phyloP scores from a whole-genome alignment of 305 asterid species.

The Fraxinus sp. region DNA sequence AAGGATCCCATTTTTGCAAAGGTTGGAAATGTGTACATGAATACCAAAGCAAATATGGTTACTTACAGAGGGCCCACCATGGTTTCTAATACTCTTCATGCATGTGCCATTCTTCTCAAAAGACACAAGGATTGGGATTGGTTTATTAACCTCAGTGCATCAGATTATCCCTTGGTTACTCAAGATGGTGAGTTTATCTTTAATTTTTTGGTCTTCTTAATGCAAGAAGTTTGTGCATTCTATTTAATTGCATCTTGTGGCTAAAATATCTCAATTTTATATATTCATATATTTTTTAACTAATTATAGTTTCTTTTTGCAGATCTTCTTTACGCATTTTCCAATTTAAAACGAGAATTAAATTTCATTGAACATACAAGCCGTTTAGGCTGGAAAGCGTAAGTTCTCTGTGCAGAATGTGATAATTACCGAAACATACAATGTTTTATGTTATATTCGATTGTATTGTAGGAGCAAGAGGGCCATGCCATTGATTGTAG shows the following conservation, averaged over 20 bases:
- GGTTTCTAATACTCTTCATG: slow-evolving; percentile 91
- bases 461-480: slow-evolving; percentile 49
- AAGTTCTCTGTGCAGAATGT: slow-evolving; percentile 29
- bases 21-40: slow-evolving; percentile 69
- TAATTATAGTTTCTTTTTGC: slow-evolving; percentile 32
- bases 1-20: slow-evolving; percentile 53
- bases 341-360: slow-evolving; percentile 50
- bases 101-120: slow-evolving; percentile 89
- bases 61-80: slow-evolving; percentile 65
- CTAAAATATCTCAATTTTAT: neutral
- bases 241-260: neutral
- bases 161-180: slow-evolving; percentile 97
- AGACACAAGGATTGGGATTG: slow-evolving; percentile 36
- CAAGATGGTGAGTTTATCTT: slow-evolving; percentile 70
- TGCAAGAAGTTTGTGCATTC: neutral
- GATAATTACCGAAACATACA: neutral
- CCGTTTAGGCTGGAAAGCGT: slow-evolving; percentile 76
- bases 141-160: slow-evolving; percentile 85
- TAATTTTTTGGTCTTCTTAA: neutral
- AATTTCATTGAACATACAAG: slow-evolving; percentile 76
- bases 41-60: slow-evolving; percentile 76
- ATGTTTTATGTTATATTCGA: slow-evolving; percentile 15
- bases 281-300: slow-evolving; percentile 3
- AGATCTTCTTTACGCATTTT: slow-evolving; percentile 70
- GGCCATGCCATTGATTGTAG: slow-evolving; percentile 76